Evolutionary conservation across 1,284 basidiomycete species (phyloP).

Genomic region (Sanghuangporus weigelae): DNA sequence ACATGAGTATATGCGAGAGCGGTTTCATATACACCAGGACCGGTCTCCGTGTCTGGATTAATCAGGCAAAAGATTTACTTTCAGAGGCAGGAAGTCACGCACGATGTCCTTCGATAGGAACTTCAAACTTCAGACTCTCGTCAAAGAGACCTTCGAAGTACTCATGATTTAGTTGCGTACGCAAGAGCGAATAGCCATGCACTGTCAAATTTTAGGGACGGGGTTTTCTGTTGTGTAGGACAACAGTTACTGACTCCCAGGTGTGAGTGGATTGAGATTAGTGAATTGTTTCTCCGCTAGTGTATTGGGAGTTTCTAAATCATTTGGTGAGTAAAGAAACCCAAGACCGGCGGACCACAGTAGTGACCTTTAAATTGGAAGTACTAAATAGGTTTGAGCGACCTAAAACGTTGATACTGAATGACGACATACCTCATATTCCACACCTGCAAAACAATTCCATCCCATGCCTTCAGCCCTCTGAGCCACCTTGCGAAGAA

Average conservation of each 20-base stretch:
- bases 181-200: slow-evolving; percentile 89
- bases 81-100: slow-evolving; percentile 29
- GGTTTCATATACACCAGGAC: slow-evolving; percentile 90
- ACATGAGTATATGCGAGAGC: slow-evolving; percentile 88
- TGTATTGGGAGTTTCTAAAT: slow-evolving; percentile 71
- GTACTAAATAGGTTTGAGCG: slow-evolving; percentile 48
- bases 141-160: slow-evolving; percentile 93
- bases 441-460: slow-evolving; percentile 74
- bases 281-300: slow-evolving; percentile 76
- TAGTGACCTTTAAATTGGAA: slow-evolving; percentile 84
- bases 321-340: not conserved
- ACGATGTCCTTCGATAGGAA: slow-evolving; percentile 92
- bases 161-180: slow-evolving; percentile 82
- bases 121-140: slow-evolving; percentile 64
- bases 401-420: not conserved
- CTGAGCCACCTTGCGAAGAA: slow-evolving; percentile 60
- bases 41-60: slow-evolving; percentile 86
- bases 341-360: not conserved
- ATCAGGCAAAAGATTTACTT: not conserved
- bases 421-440: slow-evolving; percentile 76
- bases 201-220: slow-evolving; percentile 42
- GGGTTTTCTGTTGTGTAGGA: not conserved
- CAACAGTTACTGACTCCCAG: slow-evolving; percentile 67
- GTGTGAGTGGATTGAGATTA: slow-evolving; percentile 74
- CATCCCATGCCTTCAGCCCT: slow-evolving; percentile 46